These are phyloP conservation scores for Pelargonium myrrhifolium DNA, from an alignment of 441 rosid species.

Conservation along the genomic window DNA sequence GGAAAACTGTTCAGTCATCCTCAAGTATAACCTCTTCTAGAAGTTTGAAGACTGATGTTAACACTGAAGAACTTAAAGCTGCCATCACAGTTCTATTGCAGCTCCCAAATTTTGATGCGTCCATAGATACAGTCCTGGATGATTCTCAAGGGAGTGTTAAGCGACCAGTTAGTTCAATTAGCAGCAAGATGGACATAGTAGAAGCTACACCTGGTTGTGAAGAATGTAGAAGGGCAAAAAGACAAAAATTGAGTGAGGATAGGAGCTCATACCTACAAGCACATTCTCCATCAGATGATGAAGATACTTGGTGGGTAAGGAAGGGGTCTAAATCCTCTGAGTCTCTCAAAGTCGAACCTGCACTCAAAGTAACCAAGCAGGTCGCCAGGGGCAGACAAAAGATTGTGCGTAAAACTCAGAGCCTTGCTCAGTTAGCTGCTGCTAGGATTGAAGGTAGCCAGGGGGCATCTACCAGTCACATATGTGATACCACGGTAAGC, in stretches of 20 bases:
- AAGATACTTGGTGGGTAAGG: conserved; percentile 93
- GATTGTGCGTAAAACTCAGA: conserved; percentile 74
- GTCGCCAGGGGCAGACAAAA: conserved; percentile 82
- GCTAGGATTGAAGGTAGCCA: conserved; percentile 98
- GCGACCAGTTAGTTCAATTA: conserved; percentile 47
- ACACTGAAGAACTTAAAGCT: conserved; percentile 57
- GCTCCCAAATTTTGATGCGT: conserved; percentile 46
- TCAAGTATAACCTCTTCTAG: conserved; percentile 29
- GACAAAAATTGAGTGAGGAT: conserved; percentile 67
- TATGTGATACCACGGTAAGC: conserved; percentile 72
- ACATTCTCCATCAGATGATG: conserved; percentile 79
- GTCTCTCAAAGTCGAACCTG: conserved; percentile 59
- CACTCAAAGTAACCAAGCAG: conserved; percentile 61
- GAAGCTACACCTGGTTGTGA: conserved; percentile 85
- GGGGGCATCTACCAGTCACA: conserved; percentile 97
- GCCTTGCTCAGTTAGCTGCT: conserved; percentile 89
- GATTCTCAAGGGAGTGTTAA: conserved; percentile 70
- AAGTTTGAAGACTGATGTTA: conserved; percentile 38
- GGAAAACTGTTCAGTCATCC: conserved; percentile 36
- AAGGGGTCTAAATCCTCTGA: conserved; percentile 60
- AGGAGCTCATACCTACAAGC: conserved; percentile 57
- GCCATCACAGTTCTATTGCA: conserved; percentile 69
- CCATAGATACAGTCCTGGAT: conserved; percentile 44
- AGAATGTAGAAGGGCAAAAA: conserved; percentile 80
- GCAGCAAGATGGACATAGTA: conserved; percentile 46